Percentiles rank a stretch among this genome's conserved stretches.
These are phyloP conservation scores for Penstemon davidsonii DNA, from an alignment of 257 asterid genomes.

Conservation along the genomic window DNA sequence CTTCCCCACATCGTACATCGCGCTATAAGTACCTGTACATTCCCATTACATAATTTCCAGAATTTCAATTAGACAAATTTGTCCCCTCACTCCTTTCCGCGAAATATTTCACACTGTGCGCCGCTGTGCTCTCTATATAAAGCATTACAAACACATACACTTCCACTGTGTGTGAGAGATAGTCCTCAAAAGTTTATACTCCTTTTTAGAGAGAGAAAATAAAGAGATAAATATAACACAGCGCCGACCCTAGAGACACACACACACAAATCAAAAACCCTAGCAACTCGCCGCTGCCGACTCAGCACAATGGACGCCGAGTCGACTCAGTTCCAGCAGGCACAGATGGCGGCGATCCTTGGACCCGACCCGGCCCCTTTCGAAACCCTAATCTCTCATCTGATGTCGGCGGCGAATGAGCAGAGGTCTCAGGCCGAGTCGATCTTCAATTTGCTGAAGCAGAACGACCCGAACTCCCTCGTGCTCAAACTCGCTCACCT, in stretches of 20 bases:
- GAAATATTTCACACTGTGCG: not conserved
- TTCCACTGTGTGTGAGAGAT: slow-evolving; percentile 34
- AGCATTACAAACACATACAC: slow-evolving; percentile 17
- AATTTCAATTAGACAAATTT: slow-evolving; percentile 25
- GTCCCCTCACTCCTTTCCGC: slow-evolving; percentile 1
- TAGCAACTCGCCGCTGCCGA: slow-evolving; percentile 33
- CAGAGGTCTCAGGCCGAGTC: slow-evolving; percentile 90
- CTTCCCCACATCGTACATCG: slow-evolving; percentile 15
- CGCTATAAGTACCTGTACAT: slow-evolving; percentile 31
- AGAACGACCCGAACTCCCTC: slow-evolving; percentile 82
- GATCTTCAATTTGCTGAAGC: slow-evolving; percentile 76
- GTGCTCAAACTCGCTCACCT: slow-evolving; percentile 68
- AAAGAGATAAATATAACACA: not conserved
- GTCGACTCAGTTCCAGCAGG: slow-evolving; percentile 78
- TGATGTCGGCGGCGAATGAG: slow-evolving; percentile 84
- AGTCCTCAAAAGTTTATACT: not conserved
- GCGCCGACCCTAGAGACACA: slow-evolving; percentile 15
- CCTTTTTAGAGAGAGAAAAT: not conserved
- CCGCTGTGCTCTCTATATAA: slow-evolving; percentile 8
- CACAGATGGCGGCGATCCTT: slow-evolving; percentile 71
- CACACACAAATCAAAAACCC: slow-evolving; percentile 47
- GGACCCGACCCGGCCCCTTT: slow-evolving; percentile 78
- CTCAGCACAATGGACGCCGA: slow-evolving; percentile 62
- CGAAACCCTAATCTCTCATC: slow-evolving; percentile 71
- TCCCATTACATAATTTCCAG: not conserved